These are phyloP conservation scores for Trichoderma brevicompactum DNA, from an alignment of 2,329 filamentous ascomycete genomes.

Conservation along the genomic window DNA sequence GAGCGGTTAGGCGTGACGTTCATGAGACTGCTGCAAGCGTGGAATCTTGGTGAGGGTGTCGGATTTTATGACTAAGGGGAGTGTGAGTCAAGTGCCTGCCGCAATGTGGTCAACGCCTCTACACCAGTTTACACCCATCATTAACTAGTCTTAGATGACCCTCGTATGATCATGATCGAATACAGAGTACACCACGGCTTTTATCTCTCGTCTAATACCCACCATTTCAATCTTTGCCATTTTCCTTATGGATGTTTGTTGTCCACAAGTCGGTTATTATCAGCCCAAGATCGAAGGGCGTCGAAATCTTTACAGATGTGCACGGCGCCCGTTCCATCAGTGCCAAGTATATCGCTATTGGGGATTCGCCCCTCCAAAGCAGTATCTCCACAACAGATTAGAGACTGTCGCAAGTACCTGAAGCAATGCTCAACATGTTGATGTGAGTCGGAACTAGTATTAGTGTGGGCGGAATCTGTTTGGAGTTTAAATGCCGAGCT, in stretches of 20 bases:
- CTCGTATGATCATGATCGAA: too few species aligned
- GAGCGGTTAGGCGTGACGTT: too few species aligned
- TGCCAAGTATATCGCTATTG: not conserved
- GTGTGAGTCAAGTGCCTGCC: too few species aligned
- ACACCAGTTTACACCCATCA: too few species aligned
- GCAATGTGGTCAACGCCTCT: too few species aligned
- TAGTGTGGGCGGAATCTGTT: not conserved
- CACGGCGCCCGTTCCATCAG: conserved; percentile 14
- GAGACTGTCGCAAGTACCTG: conserved; percentile 8
- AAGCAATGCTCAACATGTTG: conserved; percentile 11
- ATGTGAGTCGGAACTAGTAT: not conserved
- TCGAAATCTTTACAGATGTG: conserved; percentile 10
- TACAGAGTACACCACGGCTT: too few species aligned
- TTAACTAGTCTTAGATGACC: too few species aligned
- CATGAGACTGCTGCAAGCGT: too few species aligned
- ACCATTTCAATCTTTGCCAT: too few species aligned
- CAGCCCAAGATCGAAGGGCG: conserved; percentile 7
- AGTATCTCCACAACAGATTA: conserved; percentile 12
- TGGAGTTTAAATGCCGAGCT: not conserved
- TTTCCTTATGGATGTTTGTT: not conserved
- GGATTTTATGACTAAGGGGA: too few species aligned
- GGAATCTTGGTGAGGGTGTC: too few species aligned
- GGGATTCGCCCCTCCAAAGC: conserved; percentile 1
- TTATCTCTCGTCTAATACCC: too few species aligned
- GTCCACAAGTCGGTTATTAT: not conserved